Base-by-base conservation (phyloP, 2,329 filamentous ascomycete genomes). In the Aureobasidium sp. region DNA sequence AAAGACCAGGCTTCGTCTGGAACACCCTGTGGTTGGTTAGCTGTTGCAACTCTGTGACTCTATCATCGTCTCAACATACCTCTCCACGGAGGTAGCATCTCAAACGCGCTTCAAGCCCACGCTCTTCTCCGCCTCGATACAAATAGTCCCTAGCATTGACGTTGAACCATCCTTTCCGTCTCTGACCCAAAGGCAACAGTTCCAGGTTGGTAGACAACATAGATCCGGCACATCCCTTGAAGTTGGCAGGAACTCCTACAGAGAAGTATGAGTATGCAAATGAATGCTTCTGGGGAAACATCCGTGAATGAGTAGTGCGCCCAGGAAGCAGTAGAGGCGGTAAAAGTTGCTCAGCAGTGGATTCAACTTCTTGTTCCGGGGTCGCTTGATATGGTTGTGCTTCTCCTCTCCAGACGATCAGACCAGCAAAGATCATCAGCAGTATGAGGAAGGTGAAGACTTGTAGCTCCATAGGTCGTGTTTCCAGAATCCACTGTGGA, bases 201-300 rank as follows among this genome's bases (percentile, higher is more conserved):
- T 63, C 44, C 6, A 63, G 53, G 57, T 75, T 73, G 10, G 74
- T 70, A 1, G 86, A 86, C 39, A 89, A 69, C 64, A 87, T 76
- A 10, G 79, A 79, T 49, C 79, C 81, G 16, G 77, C 73, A 45
- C 74, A 75, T 6, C 85, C 86, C 55, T 76, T 75, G 71, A 82
- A 85, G 16, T 81, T 81, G 29, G 91, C 79, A 0, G 87, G 88
- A 42, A 89, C 78, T 0, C 88, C 87, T 29, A 86, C 83, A 49
- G 86, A 78, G 1, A 91, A 79, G 70, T 91, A 90, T 0, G 86
- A 85, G 69, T 90, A 90, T 0, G 77, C 77, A 68, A 92, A 91
- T 0, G 80, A 80, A 69, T 91, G 86, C 63, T 81, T 83, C 68
- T 84, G 79, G 0, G 88, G 88, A 62, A 87, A 85, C n/a, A 87